These are phyloP conservation scores for Xerocomus nothofagi DNA, from an alignment of 1,284 basidiomycete species.

Conservation along the genomic window DNA sequence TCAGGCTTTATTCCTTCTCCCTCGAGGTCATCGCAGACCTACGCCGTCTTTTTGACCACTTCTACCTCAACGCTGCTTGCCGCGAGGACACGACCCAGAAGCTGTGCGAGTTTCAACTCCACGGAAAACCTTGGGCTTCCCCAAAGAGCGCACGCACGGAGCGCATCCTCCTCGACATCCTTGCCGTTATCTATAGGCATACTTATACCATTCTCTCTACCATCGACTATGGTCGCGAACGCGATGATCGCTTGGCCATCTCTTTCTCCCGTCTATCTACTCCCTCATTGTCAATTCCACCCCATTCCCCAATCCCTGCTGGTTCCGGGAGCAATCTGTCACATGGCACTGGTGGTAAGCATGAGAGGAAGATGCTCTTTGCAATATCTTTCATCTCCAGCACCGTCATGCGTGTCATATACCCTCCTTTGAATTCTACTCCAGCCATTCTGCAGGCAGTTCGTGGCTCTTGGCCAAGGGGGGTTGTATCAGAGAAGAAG, in stretches of 20 bases:
- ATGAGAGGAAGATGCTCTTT: conserved; percentile 51
- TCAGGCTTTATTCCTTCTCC: conserved; percentile 70
- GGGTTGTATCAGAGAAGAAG: conserved; percentile 74
- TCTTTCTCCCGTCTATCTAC: conserved; percentile 57
- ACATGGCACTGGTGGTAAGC: conserved; percentile 36
- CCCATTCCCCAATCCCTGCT: conserved; percentile 37
- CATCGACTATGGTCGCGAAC: conserved; percentile 75
- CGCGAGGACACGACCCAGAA: conserved; percentile 60
- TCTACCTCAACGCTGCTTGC: conserved; percentile 43
- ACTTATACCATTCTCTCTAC: conserved; percentile 65
- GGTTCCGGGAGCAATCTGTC: conserved; percentile 40
- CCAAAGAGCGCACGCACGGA: conserved; percentile 65
- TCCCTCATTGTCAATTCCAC: conserved; percentile 31
- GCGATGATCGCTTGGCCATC: conserved; percentile 67
- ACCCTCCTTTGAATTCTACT: conserved; percentile 69
- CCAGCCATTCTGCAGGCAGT: conserved; percentile 79
- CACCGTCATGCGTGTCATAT: conserved; percentile 67
- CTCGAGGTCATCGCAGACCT: conserved; percentile 50
- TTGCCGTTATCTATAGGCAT: conserved; percentile 60
- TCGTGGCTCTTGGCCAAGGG: conserved; percentile 73
- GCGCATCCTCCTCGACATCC: conserved; percentile 65
- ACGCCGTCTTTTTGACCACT: conserved; percentile 53
- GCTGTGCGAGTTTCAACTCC: conserved; percentile 63
- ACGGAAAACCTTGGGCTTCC: conserved; percentile 69
- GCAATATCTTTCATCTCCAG: conserved; percentile 71